Evolutionary conservation across 164 flowering plant species (phyloP), one percentile per base, ranked within the genome.

Genomic region (Malania oleifera): DNA sequence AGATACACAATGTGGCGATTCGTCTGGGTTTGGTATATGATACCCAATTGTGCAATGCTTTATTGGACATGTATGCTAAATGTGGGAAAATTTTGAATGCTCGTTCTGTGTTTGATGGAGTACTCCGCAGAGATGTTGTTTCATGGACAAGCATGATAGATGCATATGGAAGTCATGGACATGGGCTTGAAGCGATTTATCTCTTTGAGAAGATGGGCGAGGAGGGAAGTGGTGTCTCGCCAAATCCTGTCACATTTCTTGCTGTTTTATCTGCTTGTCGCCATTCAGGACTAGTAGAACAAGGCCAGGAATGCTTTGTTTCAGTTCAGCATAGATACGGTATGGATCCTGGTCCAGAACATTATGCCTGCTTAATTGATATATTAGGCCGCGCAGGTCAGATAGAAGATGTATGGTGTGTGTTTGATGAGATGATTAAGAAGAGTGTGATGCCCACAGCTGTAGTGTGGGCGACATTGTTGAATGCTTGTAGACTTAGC

Each of bases 141-240:
- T 19, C 51, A 1, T 47, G 51, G 51, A 47, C 51, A 1, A 47
- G 25, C 51, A 47, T 47, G 51, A 47, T 47, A 19, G 23, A 19
- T 15, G 51, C 51, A 2, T n/a, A n/a, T n/a, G n/a, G n/a, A n/a
- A n/a, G n/a, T n/a, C n/a, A n/a, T n/a, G n/a, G n/a, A n/a, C n/a
- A 38, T 11, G 41, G 41, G 7, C 13, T 38, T 38, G 41, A 38
- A 38, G 41, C 41, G 8, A 11, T 38, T 1, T 6, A 2, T 38
- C 14, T 38, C 2, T 38, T 5, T 12, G 41, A 6, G 13, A 15
- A 38, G 14, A 38, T 38, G 41, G 41, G 41, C 8, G 14, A 12
- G 7, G 13, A 15, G 14, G 14, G 14, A 38, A 38, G 14, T 38
- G 7, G 2, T 15, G 41, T 38, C 41, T 5, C 41, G 14, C 41